phyloP scores from a whole-genome alignment of 805 yeast species.

The Allodekkera sacchari region DNA sequence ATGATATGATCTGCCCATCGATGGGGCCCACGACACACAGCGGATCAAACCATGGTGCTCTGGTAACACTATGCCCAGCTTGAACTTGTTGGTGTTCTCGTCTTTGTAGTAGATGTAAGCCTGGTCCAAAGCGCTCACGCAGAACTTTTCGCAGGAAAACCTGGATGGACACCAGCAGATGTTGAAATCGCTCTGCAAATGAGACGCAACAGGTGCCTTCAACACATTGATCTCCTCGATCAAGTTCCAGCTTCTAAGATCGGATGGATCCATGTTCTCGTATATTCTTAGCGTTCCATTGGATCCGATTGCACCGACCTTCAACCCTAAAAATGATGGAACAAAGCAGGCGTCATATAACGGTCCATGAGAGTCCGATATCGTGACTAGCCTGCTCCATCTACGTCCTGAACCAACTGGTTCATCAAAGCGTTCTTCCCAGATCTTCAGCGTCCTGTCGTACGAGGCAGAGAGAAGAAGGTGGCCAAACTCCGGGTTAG shows the following conservation, averaged over 20 bases:
- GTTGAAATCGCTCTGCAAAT: slow-evolving; percentile 77
- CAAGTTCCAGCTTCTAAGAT: slow-evolving; percentile 72
- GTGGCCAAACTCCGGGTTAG: slow-evolving; percentile 89
- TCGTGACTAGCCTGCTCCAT: slow-evolving; percentile 68
- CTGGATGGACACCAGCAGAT: slow-evolving; percentile 88
- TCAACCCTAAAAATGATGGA: slow-evolving; percentile 73
- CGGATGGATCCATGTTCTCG: slow-evolving; percentile 87
- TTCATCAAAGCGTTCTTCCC: slow-evolving; percentile 86
- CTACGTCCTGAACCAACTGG: slow-evolving; percentile 70
- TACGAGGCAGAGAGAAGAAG: slow-evolving; percentile 81
- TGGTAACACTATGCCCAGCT: slow-evolving; percentile 55
- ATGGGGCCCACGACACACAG: slow-evolving; percentile 93
- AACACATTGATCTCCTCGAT: slow-evolving; percentile 64
- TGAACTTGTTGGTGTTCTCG: slow-evolving; percentile 38
- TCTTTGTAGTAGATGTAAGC: slow-evolving; percentile 63
- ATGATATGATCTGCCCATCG: slow-evolving; percentile 85
- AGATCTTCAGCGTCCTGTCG: slow-evolving; percentile 80
- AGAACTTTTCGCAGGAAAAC: slow-evolving; percentile 71
- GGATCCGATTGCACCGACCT: slow-evolving; percentile 78
- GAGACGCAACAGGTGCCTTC: slow-evolving; percentile 65
- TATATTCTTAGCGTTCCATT: slow-evolving; percentile 83
- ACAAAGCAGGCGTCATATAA: slow-evolving; percentile 86
- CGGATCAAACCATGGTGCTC: slow-evolving; percentile 85
- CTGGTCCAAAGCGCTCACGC: slow-evolving; percentile 79
- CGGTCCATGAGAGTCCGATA: slow-evolving; percentile 85